These are phyloP conservation scores for Talaromyces funiculosus DNA, from an alignment of 2,329 filamentous ascomycete genomes.

Conservation along the genomic window DNA sequence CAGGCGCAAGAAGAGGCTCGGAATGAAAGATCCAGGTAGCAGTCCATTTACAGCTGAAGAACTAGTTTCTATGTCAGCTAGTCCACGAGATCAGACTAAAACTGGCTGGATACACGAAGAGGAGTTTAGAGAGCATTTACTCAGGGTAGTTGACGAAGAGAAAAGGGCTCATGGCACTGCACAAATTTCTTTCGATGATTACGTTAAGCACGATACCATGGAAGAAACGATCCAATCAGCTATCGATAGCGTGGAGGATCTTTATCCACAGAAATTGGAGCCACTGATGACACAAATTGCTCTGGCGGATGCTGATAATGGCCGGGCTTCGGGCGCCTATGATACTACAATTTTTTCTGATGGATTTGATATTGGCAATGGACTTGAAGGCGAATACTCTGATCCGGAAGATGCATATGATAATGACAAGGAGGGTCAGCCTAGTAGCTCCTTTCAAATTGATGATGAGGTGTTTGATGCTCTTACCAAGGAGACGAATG, in stretches of 20 bases:
- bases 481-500: not conserved
- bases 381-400: conserved; percentile 37
- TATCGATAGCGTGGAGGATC: conserved; percentile 77
- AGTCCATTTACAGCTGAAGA: conserved; percentile 77
- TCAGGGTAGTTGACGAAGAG: conserved; percentile 61
- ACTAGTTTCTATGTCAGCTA: conserved; percentile 82
- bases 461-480: conserved; percentile 9
- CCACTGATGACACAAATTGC: conserved; percentile 20
- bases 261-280: conserved; percentile 65
- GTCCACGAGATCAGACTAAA: conserved; percentile 63
- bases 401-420: conserved; percentile 20
- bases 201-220: conserved; percentile 51
- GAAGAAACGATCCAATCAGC: conserved; percentile 65
- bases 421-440: conserved; percentile 12
- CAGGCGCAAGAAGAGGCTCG: conserved; percentile 67
- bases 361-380: conserved; percentile 37
- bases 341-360: conserved; percentile 54
- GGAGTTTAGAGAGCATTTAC: conserved; percentile 65
- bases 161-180: conserved; percentile 42
- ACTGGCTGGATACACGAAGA: conserved; percentile 91
- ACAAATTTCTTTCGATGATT: conserved; percentile 58
- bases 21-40: conserved; percentile 56
- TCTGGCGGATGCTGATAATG: conserved; percentile 11
- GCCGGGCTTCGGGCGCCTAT: conserved; percentile 54
- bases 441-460: conserved; percentile 16